Evolutionary conservation across 2,329 filamentous ascomycete species (phyloP), one percentile per base, ranked within the genome.

Genomic region (Fusarium secorum): DNA sequence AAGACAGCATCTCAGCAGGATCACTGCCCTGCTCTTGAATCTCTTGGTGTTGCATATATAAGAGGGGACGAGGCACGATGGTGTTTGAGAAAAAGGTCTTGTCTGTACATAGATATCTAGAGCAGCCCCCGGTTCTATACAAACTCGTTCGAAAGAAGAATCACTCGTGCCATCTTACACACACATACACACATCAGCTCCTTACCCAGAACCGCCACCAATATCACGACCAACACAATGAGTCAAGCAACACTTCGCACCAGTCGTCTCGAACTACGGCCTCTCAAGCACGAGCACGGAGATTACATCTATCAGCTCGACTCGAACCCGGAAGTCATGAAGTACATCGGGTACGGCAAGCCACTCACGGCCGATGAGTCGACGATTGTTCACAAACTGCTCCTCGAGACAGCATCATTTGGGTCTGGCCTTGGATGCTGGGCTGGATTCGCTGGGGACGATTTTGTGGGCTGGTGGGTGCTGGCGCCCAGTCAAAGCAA

Each of bases 401-500:
- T 74, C 11, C 63, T 74, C n/a, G 70, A 74, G 56, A 74, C 72
- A 36, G 69, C 72, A 20, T 53, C 66, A 5, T 53, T 68, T 11
- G 70, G 67, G 10, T 60, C 70, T 15, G 72, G 72, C 7, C 72
- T 74, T 24, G 70, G 72, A 35, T 71, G 66, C 56, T 74, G 72
- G 72, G 72, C 59, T 8, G 72, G 52, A 17, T 74, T 74, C 30
- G 42, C 63, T 6, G 72, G 57, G 4, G 76, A 71, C n/a, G 65
- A 77, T 17, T 78, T 78, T 57, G 72, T 78, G 45, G 77, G 77
- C 22, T 78, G 76, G 76, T 79, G 76, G 76, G 67, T 77, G 28
- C 45, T 78, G 28, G 76, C 75, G 3, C 63, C 68, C n/a, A 74
- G 61, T 56, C 58, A 74, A 53, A 72, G 51, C 60, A 66, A 48